Evolutionary conservation across 1,284 basidiomycete genomes (phyloP).

Genomic region (Tylopilus sp.): DNA sequence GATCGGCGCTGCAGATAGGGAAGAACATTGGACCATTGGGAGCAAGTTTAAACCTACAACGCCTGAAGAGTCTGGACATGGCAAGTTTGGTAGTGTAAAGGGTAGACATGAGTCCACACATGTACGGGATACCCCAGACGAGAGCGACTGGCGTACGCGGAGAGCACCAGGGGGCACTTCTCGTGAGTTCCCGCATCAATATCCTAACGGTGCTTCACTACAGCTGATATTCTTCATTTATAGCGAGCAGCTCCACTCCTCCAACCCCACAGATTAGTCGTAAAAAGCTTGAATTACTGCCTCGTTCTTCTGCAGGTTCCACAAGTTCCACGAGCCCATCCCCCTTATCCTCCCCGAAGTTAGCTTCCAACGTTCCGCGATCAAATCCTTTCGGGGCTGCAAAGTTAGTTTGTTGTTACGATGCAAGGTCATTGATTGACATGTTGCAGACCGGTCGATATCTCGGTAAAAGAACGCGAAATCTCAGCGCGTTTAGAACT

Average conservation of each 20-base stretch:
- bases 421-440: conserved; percentile 7
- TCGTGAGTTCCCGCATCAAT: conserved; percentile 42
- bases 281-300: conserved; percentile 78
- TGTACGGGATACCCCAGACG: conserved; percentile 46
- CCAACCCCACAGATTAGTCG: conserved; percentile 76
- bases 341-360: conserved; percentile 73
- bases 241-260: conserved; percentile 69
- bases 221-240: conserved; percentile 8
- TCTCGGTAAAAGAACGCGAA: conserved; percentile 71
- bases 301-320: conserved; percentile 63
- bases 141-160: conserved; percentile 60
- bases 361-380: conserved; percentile 43
- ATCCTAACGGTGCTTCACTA: background rate
- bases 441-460: conserved; percentile 74
- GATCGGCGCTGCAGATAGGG: conserved; percentile 63
- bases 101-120: conserved; percentile 52
- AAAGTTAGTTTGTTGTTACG: conserved; percentile 44
- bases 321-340: conserved; percentile 59
- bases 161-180: conserved; percentile 51
- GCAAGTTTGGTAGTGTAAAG: conserved; percentile 49
- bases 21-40: conserved; percentile 72
- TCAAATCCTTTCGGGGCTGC: conserved; percentile 87
- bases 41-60: conserved; percentile 62
- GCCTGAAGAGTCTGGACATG: conserved; percentile 39
- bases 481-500: conserved; percentile 64